These are phyloP conservation scores for Lepidium aucheri DNA, from an alignment of 345 rosid species.

Conservation along the genomic window DNA sequence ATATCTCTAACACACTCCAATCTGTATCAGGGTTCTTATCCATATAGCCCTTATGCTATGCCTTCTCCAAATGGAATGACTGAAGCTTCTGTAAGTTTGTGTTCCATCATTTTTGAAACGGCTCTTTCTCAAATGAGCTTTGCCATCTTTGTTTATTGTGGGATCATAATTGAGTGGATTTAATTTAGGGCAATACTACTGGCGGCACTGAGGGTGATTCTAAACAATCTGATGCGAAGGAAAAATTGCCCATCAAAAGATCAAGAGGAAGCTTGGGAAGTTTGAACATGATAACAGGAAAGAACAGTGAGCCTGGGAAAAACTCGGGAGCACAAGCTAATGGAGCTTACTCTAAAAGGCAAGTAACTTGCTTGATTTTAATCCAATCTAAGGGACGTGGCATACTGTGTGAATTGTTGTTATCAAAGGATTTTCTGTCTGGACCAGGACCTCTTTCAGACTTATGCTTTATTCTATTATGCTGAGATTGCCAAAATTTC, in stretches of 20 bases:
- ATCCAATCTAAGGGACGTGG: not conserved
- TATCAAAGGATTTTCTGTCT: not conserved
- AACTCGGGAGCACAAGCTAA: conserved; percentile 67
- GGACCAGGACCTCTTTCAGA: not conserved
- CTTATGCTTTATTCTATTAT: not conserved
- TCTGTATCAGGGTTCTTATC: conserved; percentile 75
- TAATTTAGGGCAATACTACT: conserved; percentile 65
- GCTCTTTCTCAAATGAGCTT: conserved; percentile 7
- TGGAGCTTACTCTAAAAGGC: conserved; percentile 88
- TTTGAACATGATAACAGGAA: conserved; percentile 85
- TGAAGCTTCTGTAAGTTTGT: conserved; percentile 66
- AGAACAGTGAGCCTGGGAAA: conserved; percentile 64
- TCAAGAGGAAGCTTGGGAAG: conserved; percentile 98
- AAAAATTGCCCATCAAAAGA: conserved; percentile 94
- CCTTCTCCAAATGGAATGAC: conserved; percentile 87
- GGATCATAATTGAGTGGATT: conserved; percentile 15
- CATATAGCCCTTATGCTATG: conserved; percentile 93
- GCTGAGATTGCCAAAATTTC: conserved; percentile 20
- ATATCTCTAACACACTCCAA: not conserved
- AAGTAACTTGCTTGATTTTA: conserved; percentile 13
- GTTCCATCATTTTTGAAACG: not conserved
- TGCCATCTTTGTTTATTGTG: not conserved
- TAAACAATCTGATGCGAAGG: conserved; percentile 77
- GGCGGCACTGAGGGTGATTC: conserved; percentile 64
- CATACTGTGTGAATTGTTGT: not conserved